These are phyloP conservation scores for Pythium brachiatum DNA, from an alignment of 352 stramenopile species.

Conservation along the genomic window DNA sequence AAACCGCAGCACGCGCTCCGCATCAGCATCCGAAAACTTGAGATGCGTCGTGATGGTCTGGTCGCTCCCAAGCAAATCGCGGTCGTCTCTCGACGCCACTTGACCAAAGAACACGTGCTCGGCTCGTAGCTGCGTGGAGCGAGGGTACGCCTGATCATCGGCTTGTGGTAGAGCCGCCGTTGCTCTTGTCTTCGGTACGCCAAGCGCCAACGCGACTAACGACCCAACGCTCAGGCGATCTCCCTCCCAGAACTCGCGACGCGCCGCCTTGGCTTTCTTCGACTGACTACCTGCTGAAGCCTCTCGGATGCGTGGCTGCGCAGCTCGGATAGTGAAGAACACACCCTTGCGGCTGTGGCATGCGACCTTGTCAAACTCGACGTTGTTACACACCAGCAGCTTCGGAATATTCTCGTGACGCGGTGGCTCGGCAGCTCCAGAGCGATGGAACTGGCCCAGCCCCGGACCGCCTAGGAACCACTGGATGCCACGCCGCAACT, in stretches of 20 bases:
- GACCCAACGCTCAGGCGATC: constrained; percentile 25
- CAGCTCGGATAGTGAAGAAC: constrained; percentile 20
- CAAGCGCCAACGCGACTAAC: constrained; percentile 24
- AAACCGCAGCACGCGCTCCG: constrained; percentile 3
- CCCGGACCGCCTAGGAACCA: constrained; percentile 18
- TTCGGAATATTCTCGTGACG: constrained; percentile 22
- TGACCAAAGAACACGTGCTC: neutral
- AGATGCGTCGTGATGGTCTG: neutral
- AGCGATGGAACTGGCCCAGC: neutral
- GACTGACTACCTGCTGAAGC: neutral
- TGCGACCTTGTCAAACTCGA: neutral
- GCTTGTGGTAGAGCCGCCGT: neutral
- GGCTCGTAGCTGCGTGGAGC: neutral
- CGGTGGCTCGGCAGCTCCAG: constrained; percentile 14
- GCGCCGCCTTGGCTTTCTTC: constrained; percentile 4
- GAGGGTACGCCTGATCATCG: neutral
- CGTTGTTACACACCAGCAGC: constrained; percentile 12
- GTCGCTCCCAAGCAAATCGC: neutral
- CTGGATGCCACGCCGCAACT: constrained; percentile 27
- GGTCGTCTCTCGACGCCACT: neutral
- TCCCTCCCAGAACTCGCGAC: constrained; percentile 21
- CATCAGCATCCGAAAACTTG: neutral
- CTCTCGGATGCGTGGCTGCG: constrained; percentile 5
- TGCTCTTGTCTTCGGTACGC: neutral
- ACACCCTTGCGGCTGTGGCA: constrained; percentile 25